Evolutionary conservation across 441 rosid genomes (phyloP).

Genomic region (Euphorbia corollata): DNA sequence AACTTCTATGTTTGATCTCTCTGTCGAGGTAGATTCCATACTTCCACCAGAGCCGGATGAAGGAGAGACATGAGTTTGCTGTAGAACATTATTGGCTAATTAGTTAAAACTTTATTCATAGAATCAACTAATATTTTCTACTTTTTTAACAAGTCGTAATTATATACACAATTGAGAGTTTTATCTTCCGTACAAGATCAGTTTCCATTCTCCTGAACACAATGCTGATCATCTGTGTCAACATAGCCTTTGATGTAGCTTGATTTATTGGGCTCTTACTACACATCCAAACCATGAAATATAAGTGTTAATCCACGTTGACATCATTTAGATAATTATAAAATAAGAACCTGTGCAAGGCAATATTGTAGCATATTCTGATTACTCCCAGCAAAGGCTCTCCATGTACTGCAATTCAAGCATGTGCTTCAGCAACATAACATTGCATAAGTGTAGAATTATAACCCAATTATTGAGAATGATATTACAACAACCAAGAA

Average conservation of each 20-base stretch:
- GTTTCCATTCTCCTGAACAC: slow-evolving; percentile 95
- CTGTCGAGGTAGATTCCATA: slow-evolving; percentile 45
- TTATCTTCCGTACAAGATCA: slow-evolving; percentile 53
- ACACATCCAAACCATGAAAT: slow-evolving; percentile 34
- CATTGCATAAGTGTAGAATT: neutral
- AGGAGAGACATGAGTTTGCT: slow-evolving; percentile 50
- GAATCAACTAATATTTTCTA: slow-evolving; percentile 17
- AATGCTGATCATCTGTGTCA: slow-evolving; percentile 97
- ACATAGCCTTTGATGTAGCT: slow-evolving; percentile 98
- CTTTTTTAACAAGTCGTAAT: slow-evolving; percentile 7
- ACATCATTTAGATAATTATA: slow-evolving; percentile 17
- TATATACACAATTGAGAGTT: neutral
- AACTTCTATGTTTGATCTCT: slow-evolving; percentile 36
- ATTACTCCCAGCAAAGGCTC: slow-evolving; percentile 96
- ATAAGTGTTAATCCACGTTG: slow-evolving; percentile 26
- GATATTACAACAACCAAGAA: neutral
- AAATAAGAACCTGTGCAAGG: slow-evolving; percentile 72
- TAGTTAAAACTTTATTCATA: slow-evolving; percentile 3
- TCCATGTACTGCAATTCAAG: slow-evolving; percentile 75
- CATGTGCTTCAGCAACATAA: slow-evolving; percentile 17
- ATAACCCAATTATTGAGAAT: neutral
- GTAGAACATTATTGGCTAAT: slow-evolving; percentile 24
- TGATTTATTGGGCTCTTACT: slow-evolving; percentile 99
- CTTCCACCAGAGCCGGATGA: slow-evolving; percentile 46
- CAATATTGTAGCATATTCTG: slow-evolving; percentile 94